Evolutionary conservation across 495 filamentous ascomycete species (phyloP), one percentile per base, ranked within the genome.

Genomic region (Trichocladium antarcticum): DNA sequence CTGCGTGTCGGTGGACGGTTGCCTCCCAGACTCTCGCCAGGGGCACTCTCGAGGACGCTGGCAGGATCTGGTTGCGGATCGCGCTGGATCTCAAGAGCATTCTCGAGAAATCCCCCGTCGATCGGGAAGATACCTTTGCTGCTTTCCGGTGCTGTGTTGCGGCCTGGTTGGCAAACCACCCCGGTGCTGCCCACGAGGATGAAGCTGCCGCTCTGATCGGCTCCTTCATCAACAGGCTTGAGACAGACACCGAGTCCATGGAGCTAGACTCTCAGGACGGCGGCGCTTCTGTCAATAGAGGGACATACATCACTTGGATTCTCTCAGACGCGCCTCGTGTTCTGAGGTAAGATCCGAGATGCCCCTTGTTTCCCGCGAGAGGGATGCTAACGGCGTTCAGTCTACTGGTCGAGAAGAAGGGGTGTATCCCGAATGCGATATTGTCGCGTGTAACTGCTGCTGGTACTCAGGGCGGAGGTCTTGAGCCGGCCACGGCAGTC

Each of bases 131-230:
- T 19, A 65, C 64, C 0, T 64, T 68, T 24, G 64, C 70, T 45
- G 70, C 69, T 2, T 71, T 73, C 51, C 53, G 51, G 35, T 73
- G 66, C 53, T 69, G 62, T 37, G 59, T 57, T 9, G 62, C 58
- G 3, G 44, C 63, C 3, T 72, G 68, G 62, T 32, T 68, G 16
- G 59, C 67, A 16, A 62, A 64, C 29, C 54, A 67, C 15, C 62
- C 64, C n/a, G 57, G 52, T n/a, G 66, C 59, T 4, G 52, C 50
- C 31, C 42, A 64, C 15, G 63, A 67, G 44, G 52, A 55, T 8
- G 63, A 67, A 5, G 60, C 62, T 11, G 62, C 58, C 0, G 54
- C 51, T 24, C 15, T 70, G 32, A 51, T 59, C 9, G 55, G 56
- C 41, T 54, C 60, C 14, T 66, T 71, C 46, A 44, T 70, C 12